Conservation (phyloP, 2,329 filamentous ascomycete species). For the Neoarthrinium moseri region DNA sequence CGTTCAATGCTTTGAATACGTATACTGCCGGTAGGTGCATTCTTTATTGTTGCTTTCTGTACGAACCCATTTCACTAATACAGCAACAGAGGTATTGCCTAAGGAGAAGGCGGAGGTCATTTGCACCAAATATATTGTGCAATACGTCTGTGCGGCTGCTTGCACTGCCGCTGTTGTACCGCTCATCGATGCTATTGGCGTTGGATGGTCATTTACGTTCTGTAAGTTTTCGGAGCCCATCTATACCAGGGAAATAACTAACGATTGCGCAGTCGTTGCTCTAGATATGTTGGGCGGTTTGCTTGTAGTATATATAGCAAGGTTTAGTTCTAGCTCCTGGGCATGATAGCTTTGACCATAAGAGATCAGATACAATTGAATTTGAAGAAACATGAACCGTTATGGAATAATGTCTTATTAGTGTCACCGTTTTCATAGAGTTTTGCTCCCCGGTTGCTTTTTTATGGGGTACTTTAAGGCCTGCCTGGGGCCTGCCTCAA, state of each 20-base stretch:
- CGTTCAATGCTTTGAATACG: constrained; percentile 14
- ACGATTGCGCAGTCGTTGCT: background rate
- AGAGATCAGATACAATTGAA: too few species aligned
- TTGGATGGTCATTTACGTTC: constrained; percentile 15
- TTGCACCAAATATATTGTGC: constrained; percentile 29
- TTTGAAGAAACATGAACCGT: too few species aligned
- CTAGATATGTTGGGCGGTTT: constrained; percentile 1
- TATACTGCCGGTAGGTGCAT: constrained; percentile 13
- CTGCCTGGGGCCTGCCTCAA: too few species aligned
- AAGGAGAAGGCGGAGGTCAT: constrained; percentile 19
- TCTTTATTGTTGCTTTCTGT: background rate
- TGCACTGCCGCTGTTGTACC: constrained; percentile 24
- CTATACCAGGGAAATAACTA: background rate
- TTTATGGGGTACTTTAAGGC: too few species aligned
- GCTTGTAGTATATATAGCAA: background rate
- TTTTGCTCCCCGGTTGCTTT: too few species aligned
- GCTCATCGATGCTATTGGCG: constrained; percentile 25
- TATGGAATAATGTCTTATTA: too few species aligned
- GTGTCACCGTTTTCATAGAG: too few species aligned
- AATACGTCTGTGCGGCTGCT: constrained; percentile 25
- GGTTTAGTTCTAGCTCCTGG: background rate
- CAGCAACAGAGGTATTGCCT: constrained; percentile 9
- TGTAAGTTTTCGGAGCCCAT: background rate
- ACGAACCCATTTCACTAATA: too few species aligned
- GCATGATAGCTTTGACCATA: too few species aligned